phyloP scores from a whole-genome alignment of 2,329 filamentous ascomycete genomes.

The Byssochlamys sp. region DNA sequence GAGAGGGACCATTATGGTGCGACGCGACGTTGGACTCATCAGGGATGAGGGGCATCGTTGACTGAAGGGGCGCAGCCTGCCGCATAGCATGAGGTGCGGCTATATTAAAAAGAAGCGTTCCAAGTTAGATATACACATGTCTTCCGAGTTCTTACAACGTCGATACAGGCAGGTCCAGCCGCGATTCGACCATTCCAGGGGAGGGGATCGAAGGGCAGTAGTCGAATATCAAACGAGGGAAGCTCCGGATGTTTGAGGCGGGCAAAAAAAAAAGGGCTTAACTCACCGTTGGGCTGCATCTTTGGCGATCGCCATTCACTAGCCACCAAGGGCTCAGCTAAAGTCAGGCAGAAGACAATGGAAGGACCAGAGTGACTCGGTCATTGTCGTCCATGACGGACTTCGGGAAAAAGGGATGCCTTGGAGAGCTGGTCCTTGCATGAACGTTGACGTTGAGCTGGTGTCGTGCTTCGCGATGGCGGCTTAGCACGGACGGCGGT shows the following conservation, averaged over 20 bases:
- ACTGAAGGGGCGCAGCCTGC: constrained; percentile 28
- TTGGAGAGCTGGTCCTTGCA: not conserved
- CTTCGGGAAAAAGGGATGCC: not conserved
- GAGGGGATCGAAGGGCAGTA: not conserved
- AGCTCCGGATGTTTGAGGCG: not conserved
- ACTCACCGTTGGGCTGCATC: constrained; percentile 9
- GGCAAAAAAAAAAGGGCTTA: not conserved
- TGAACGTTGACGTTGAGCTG: not conserved
- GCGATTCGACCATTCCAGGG: not conserved
- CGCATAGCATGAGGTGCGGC: constrained; percentile 31
- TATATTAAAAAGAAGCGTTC: constrained; percentile 5
- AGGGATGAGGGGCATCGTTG: constrained; percentile 32
- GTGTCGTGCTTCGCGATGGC: not conserved
- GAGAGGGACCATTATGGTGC: constrained; percentile 29
- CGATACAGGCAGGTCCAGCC: not conserved
- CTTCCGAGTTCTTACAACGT: not conserved
- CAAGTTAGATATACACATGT: not conserved
- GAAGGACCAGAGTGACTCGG: not conserved
- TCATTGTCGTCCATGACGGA: not conserved
- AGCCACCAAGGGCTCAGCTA: not conserved
- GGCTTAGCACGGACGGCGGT: not conserved
- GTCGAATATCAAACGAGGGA: not conserved
- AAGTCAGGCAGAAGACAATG: not conserved
- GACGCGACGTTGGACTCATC: constrained; percentile 29
- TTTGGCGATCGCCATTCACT: constrained; percentile 3